These are phyloP conservation scores for Phytopythium vexans DNA, from an alignment of 352 stramenopile species.

Conservation along the genomic window DNA sequence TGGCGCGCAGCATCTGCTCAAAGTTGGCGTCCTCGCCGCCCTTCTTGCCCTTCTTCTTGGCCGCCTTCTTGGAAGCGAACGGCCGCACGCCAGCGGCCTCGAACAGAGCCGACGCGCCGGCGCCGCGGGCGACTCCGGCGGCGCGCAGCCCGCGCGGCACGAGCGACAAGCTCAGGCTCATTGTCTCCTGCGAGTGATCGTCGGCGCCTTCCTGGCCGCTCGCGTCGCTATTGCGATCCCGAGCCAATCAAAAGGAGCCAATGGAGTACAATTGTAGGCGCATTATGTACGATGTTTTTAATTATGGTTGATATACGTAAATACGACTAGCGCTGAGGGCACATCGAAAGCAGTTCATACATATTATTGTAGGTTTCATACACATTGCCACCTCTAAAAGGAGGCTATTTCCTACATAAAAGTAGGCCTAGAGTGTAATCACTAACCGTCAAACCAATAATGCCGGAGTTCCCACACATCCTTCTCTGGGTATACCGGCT, in stretches of 20 bases:
- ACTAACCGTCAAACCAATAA: no score
- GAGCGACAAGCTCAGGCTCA: not conserved
- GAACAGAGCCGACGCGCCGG: constrained; percentile 2
- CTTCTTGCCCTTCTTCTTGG: constrained; percentile 59
- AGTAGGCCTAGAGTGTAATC: no score
- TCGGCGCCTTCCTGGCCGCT: not conserved
- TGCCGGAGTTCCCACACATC: no score
- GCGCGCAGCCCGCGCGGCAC: constrained; percentile 22
- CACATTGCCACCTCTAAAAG: no score
- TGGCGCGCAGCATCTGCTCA: constrained; percentile 79
- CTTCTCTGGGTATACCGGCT: no score
- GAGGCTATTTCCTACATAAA: no score
- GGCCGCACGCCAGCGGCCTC: constrained; percentile 19
- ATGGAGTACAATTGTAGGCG: no score
- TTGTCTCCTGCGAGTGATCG: not conserved
- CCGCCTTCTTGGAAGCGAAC: constrained; percentile 49
- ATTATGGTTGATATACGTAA: no score
- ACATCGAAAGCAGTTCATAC: no score
- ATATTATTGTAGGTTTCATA: not conserved
- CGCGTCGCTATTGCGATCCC: not conserved
- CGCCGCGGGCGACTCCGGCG: constrained; percentile 12
- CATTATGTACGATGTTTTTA: no score
- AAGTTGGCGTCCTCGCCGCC: constrained; percentile 64
- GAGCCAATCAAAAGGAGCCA: constrained; percentile 1
- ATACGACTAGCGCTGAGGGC: no score